Evolutionary conservation across 1,139 yeast genomes (phyloP), one percentile per base, ranked within the genome.

Genomic region (Tardiomyces depauwii): DNA sequence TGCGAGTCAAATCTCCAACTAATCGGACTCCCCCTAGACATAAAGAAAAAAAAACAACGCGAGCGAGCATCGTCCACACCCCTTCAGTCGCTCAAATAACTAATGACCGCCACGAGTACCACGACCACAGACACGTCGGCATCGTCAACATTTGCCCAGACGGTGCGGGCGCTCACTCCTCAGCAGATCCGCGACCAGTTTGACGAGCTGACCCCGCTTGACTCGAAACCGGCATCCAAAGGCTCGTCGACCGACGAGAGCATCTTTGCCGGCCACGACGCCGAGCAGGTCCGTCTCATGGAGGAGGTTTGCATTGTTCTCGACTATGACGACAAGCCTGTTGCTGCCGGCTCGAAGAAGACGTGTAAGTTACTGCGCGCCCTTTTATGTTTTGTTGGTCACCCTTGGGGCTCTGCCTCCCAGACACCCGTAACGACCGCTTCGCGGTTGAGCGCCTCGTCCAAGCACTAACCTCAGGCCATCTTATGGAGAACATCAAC

Each of bases 261-360:
- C 36, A 62, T 83, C 30, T 84, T 88, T 54, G 73, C 72, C 10
- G 97, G 96, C 19, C 94, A 88, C 57, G 96, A 91, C 62, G 83
- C 82, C 59, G 97, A 89, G 63, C 99, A 91, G 66, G 87, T 91
- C 65, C 77, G 80, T 59, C 73, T 91, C 54, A 91, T 93, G 99
- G 95, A 88, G 56, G 99, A 91, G 66, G 80, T 89, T 53, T 91
- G 99, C 66, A 88, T 91, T 53, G 95, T 91, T 2, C 72, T 89
- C 53, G 96, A 91, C 64, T 81, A 84, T 70, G 68, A 88, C 57
- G 98, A 91, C 63, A 68, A 62, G 46, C 95, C 96, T 10, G 71
- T 88, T 44, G 98, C 96, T 23, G 89, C 95, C 2, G 97, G 93
- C 14, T 85, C 96, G 49, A 91, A 91, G 67, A 93, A 89, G 66